A percentile compares a stretch with the other conserved stretches of the same genome.
Evolutionary conservation across 176 grass and related monocot genomes (phyloP).

Genomic region (Lolium multiflorum): DNA sequence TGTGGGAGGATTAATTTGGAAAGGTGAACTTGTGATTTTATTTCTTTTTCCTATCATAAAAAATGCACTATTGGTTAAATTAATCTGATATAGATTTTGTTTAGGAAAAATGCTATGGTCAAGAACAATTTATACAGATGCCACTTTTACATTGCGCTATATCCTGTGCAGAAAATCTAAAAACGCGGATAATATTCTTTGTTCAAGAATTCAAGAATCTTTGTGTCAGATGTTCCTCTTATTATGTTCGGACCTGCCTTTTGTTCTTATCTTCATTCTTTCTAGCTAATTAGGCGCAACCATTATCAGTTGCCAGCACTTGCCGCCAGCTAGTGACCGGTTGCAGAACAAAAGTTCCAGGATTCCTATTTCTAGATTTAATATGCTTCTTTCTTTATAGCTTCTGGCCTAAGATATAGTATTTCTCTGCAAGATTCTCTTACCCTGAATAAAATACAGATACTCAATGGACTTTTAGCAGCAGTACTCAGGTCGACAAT

Average conservation of each 20-base stretch:
- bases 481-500: background rate
- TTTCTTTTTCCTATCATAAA: background rate
- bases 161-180: background rate
- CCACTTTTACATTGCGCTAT: background rate
- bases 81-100: background rate
- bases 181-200: background rate
- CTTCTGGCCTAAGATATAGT: background rate
- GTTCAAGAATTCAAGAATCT: background rate
- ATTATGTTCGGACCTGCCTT: background rate
- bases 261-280: constrained; percentile 19
- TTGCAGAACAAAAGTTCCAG: background rate
- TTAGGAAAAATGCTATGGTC: background rate
- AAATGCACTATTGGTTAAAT: background rate
- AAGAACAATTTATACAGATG: background rate
- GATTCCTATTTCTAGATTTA: background rate
- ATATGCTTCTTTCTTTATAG: background rate
- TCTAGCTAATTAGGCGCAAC: background rate
- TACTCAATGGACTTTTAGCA: background rate
- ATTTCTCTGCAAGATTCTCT: background rate
- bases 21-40: background rate
- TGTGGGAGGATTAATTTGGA: background rate
- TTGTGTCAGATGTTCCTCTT: background rate
- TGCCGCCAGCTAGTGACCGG: constrained; percentile 12
- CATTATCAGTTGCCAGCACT: background rate
- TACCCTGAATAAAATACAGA: background rate